Evolutionary conservation across 2,329 filamentous ascomycete species (phyloP).

Genomic region (Penicillium sp.): DNA sequence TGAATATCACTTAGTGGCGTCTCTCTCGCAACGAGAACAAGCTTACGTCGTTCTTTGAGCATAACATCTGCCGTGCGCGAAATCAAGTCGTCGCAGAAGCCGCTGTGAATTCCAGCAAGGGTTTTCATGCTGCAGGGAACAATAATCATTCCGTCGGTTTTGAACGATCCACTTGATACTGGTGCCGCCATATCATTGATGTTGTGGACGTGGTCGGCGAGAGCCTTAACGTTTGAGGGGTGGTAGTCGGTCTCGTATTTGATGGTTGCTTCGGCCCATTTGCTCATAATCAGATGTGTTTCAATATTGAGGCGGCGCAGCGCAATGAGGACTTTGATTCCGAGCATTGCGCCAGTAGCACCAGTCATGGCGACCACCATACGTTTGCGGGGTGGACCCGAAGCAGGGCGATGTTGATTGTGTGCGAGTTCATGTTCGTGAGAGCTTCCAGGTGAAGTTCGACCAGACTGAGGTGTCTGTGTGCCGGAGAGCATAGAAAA

Average conservation of each 20-base stretch:
- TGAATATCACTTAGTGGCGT: slow-evolving; percentile 55
- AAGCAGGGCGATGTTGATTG: not conserved
- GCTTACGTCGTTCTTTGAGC: slow-evolving; percentile 49
- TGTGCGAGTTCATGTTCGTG: slow-evolving; percentile 8
- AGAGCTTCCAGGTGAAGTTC: slow-evolving; percentile 15
- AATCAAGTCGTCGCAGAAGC: slow-evolving; percentile 53
- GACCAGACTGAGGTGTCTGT: slow-evolving; percentile 23
- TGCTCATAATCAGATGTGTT: slow-evolving; percentile 54
- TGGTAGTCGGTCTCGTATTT: slow-evolving; percentile 53
- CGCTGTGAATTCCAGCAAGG: slow-evolving; percentile 47
- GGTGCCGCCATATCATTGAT: slow-evolving; percentile 52
- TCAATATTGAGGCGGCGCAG: slow-evolving; percentile 52
- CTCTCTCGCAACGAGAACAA: slow-evolving; percentile 50
- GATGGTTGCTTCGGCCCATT: slow-evolving; percentile 55
- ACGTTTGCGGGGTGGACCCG: slow-evolving; percentile 21
- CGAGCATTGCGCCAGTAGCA: slow-evolving; percentile 53
- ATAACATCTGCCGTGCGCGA: slow-evolving; percentile 52
- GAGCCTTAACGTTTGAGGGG: slow-evolving; percentile 39
- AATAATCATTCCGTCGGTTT: slow-evolving; percentile 52
- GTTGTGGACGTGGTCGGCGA: slow-evolving; percentile 46
- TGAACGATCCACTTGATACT: slow-evolving; percentile 52
- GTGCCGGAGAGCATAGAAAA: slow-evolving; percentile 23
- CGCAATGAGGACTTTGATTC: slow-evolving; percentile 46
- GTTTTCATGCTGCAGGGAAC: slow-evolving; percentile 57
- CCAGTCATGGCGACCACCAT: slow-evolving; percentile 57